Base-by-base conservation (phyloP, 2,329 filamentous ascomycete genomes). In the Aspergillus candidus region DNA sequence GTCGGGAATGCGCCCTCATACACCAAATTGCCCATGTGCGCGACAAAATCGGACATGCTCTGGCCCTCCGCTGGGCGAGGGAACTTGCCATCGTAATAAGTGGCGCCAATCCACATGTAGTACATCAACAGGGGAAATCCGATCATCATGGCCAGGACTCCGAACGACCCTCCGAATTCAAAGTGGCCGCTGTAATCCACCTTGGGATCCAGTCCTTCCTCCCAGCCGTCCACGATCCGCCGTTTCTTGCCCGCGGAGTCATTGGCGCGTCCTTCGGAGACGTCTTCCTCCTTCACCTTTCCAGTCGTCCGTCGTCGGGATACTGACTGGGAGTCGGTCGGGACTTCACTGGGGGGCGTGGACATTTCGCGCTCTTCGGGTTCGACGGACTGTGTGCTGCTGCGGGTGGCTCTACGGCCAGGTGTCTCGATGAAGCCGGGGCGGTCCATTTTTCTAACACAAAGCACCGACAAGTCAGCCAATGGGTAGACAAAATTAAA, bases 91-190 rank as follows among this genome's bases (percentile, higher is more conserved):
- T 88, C 74, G 71, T 96, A 98, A 72, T 91, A 95, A 39, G 84
- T 90, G 30, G 91, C 86, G 40, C 93, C 93, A 67, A 94, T 83
- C 90, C 90, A 97, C 90, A 98, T 95, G 72, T 96, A 97, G 78
- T 88, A 96, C 91, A 97, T 97, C 57, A 98, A 78, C 32, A 83
- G 50, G n/a, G 93, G 93, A 69, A 97, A 98, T 36, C 85, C 81
- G 50, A 89, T 77, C 88, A 97, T 97, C 80, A 96, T 89, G 54
- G 79, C 73, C 12, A 78, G 70, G 34, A 90, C 84, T 43, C 93
- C 91, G n/a, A 77, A 63, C 3, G 87, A 83, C 46, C 93, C 93
- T 51, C 91, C 91, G 62, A 97, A 98, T 64, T 98, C 94, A 52
- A 76, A 76, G 50, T 79, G 68, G 37, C 75, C 75, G 42, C 72